phyloP scores from a whole-genome alignment of 2,329 filamentous ascomycete genomes.

The Aureobasidium pullulans region DNA sequence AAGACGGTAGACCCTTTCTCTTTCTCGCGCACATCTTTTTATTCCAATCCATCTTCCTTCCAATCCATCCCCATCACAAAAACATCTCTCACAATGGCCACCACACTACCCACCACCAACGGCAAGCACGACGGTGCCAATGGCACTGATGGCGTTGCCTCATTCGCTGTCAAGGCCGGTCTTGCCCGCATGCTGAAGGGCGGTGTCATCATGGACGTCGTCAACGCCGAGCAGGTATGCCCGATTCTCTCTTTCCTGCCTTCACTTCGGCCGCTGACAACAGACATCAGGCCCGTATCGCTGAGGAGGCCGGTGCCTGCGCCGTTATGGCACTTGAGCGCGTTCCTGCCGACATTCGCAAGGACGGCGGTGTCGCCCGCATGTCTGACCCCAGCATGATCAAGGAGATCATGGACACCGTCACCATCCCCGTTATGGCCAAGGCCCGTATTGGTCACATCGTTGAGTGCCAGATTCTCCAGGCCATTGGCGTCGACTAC shows the following conservation, averaged over 20 bases:
- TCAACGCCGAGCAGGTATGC: constrained; percentile 71
- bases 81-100: constrained; percentile 30
- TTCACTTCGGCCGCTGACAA: background rate
- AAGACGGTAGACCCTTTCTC: background rate
- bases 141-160: constrained; percentile 32
- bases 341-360: constrained; percentile 91
- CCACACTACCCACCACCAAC: constrained; percentile 42
- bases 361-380: constrained; percentile 84
- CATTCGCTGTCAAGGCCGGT: constrained; percentile 88
- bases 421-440: constrained; percentile 98
- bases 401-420: constrained; percentile 86
- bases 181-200: constrained; percentile 98
- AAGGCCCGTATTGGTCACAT: constrained; percentile 97
- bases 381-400: constrained; percentile 97
- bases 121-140: constrained; percentile 27
- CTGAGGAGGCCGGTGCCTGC: constrained; percentile 89
- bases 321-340: constrained; percentile 99
- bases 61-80: background rate
- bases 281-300: constrained; percentile 72
- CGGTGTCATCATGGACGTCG: constrained; percentile 99
- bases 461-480: constrained; percentile 95
- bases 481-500: constrained; percentile 92
- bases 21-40: background rate
- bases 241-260: background rate
- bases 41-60: background rate